A percentile compares a stretch with the other conserved stretches of the same genome.
These are phyloP conservation scores for Phytophthora ohioensis DNA, from an alignment of 352 stramenopile species.

Conservation along the genomic window DNA sequence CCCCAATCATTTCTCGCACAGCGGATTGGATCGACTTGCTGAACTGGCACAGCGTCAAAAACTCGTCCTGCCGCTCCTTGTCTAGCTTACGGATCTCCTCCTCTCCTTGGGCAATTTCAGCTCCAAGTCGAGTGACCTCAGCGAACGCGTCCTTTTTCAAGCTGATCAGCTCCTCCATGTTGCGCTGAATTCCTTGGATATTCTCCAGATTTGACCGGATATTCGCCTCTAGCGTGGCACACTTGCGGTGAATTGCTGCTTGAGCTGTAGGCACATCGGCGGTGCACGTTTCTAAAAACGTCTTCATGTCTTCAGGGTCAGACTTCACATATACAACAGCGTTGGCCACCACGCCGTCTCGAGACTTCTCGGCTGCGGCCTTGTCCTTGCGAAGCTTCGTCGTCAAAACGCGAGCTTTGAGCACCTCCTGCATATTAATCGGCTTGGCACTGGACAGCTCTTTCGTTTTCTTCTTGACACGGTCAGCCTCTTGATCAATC, in stretches of 20 bases:
- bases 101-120: conserved; percentile 53
- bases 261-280: conserved; percentile 61
- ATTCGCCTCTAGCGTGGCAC: conserved; percentile 46
- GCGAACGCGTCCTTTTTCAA: conserved; percentile 56
- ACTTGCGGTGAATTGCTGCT: conserved; percentile 57
- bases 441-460: conserved; percentile 38
- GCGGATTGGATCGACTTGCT: conserved; percentile 59
- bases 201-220: conserved; percentile 48
- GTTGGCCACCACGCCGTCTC: conserved; percentile 61
- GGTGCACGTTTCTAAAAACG: conserved; percentile 45
- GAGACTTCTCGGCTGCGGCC: conserved; percentile 42
- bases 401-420: conserved; percentile 13
- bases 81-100: conserved; percentile 53
- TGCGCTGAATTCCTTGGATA: conserved; percentile 48
- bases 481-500: conserved; percentile 47
- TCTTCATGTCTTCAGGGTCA: conserved; percentile 45
- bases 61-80: conserved; percentile 51
- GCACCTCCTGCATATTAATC: conserved; percentile 50
- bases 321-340: conserved; percentile 60
- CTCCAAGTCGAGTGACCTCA: conserved; percentile 63
- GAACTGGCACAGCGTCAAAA: conserved; percentile 60
- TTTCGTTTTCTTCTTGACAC: conserved; percentile 47
- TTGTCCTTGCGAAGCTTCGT: conserved; percentile 39
- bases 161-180: conserved; percentile 71
- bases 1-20: conserved; percentile 42